Base-by-base conservation (phyloP, 208 protist genomes). In the Crithidia expoeki region DNA sequence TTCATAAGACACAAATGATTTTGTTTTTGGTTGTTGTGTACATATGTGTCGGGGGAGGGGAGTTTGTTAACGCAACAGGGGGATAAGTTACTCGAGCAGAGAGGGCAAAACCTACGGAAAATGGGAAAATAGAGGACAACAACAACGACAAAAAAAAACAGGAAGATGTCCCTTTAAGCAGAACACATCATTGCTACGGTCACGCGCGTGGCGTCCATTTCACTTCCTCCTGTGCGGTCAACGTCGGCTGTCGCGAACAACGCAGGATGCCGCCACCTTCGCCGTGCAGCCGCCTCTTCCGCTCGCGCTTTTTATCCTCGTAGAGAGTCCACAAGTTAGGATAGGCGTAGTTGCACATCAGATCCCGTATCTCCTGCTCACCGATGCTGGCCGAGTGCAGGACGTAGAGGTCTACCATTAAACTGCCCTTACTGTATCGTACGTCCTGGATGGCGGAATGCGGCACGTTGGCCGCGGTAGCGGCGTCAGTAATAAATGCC, bases 381-480 rank as follows among this genome's bases (percentile, higher is more conserved):
- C 32, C 42, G n/a, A 66, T 16, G 44, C 34, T 34, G 32, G 58
- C 64, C 4, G 72, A 23, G 56, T 76, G 72, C 53, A 76, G 23
- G 47, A 76, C 72, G 27, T 76, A 76, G 7, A 76, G 57, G 23
- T 76, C 72, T 32, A 76, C 72, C 63, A 66, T 71, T 16, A 76
- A 55, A 28, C 72, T 66, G 21, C 72, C 72, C 30, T 64, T 65
- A 49, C 63, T 71, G 57, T 71, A 76, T 14, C 72, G 72, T 27
- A 76, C 72, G 38, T 76, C 72, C 28, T 71, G 72, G 16, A 76
- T 76, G 16, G 72, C 52, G 5, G 62, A 70, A 23, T 52, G 21
- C 21, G 72, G 62, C 57, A 76, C 62, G 23, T 61, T 23, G 14
- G 32, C 72, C 0, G 72, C 72, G 33, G 30, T 56, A 0, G 72